These are phyloP conservation scores for Tilletia indica DNA, from an alignment of 1,284 basidiomycete species.

Conservation along the genomic window DNA sequence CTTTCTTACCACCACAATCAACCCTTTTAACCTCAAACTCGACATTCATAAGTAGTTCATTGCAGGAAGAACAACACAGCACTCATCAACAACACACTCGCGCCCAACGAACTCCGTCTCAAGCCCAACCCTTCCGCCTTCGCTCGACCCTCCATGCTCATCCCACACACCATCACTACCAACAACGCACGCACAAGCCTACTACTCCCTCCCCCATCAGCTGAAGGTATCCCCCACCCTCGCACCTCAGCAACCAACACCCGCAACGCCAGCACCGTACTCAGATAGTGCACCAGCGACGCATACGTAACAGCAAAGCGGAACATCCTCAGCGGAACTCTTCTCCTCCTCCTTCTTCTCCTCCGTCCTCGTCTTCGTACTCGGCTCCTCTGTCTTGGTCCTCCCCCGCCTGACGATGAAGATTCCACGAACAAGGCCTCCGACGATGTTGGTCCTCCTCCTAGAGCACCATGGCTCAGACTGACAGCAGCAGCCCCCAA, in stretches of 20 bases:
- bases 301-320: conserved; percentile 4
- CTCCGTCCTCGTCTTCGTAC: not conserved
- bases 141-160: conserved; percentile 6
- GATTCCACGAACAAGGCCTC: not conserved
- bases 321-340: not conserved
- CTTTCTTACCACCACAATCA: too few species aligned
- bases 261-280: not conserved
- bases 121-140: not conserved
- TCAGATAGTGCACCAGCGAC: not conserved
- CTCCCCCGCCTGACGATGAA: not conserved
- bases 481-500: conserved; percentile 2
- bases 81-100: not conserved
- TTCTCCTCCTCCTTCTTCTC: not conserved
- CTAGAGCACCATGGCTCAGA: not conserved
- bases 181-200: not conserved
- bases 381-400: too few species aligned
- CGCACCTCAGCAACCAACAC: not conserved
- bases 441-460: not conserved
- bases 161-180: not conserved
- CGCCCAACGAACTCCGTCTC: not conserved
- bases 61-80: not conserved
- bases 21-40: too few species aligned
- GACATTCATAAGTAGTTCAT: too few species aligned
- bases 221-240: not conserved
- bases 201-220: not conserved